Evolutionary conservation across 306 rosid species (phyloP).

Genomic region (Spatholobus suberectus): DNA sequence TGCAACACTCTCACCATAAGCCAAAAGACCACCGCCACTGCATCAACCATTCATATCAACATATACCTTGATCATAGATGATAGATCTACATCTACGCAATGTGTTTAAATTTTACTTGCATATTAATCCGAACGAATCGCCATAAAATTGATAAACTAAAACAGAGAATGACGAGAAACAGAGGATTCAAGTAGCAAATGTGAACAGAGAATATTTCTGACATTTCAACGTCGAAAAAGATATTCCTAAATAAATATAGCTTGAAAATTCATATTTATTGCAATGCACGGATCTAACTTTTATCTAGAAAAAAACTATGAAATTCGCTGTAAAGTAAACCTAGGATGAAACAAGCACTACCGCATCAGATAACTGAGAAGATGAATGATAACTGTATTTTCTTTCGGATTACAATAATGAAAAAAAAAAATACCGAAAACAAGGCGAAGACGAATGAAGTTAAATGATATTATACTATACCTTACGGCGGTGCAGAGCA

Average conservation of each 20-base stretch:
- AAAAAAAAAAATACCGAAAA: background rate
- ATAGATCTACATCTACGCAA: background rate
- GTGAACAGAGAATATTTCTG: background rate
- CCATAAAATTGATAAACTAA: background rate
- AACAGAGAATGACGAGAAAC: background rate
- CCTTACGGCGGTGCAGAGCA: conserved; percentile 80
- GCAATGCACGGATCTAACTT: conserved; percentile 21
- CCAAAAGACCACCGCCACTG: conserved; percentile 87
- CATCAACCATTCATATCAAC: conserved; percentile 31
- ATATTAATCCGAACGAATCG: background rate
- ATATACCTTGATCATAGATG: background rate
- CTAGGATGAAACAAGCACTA: background rate
- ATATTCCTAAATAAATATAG: background rate
- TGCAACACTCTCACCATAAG: conserved; percentile 63
- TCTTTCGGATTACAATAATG: background rate
- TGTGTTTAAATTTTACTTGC: background rate
- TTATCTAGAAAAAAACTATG: background rate
- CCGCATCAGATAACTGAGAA: background rate
- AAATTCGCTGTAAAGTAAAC: background rate
- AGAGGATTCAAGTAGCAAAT: background rate
- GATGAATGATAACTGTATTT: background rate
- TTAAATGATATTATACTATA: background rate
- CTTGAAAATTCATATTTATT: background rate
- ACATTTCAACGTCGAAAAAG: background rate
- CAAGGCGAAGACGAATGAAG: background rate